Percentiles rank a stretch among this genome's conserved stretches.
These are phyloP conservation scores for Verticillium longisporum DNA, from an alignment of 2,329 filamentous ascomycete genomes.

Conservation along the genomic window DNA sequence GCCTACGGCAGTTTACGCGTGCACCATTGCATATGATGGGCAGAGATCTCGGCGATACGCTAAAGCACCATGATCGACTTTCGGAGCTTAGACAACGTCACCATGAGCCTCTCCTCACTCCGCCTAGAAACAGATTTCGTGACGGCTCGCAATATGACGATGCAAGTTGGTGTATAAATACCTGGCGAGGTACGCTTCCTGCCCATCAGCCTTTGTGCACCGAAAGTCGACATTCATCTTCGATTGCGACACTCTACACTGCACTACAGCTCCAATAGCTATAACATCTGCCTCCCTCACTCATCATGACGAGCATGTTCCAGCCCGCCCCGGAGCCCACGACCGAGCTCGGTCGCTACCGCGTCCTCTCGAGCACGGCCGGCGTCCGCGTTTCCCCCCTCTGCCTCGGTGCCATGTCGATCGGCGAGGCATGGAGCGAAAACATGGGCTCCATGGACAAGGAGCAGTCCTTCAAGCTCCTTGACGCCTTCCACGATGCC, in stretches of 20 bases:
- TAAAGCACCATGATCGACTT: no score
- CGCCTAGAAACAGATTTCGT: no score
- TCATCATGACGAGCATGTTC: background rate
- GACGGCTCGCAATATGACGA: no score
- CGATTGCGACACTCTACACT: background rate
- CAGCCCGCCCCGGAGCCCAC: constrained; percentile 23
- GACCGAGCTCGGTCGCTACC: constrained; percentile 46
- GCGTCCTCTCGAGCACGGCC: constrained; percentile 42
- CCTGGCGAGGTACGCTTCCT: no score
- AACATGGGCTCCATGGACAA: constrained; percentile 48
- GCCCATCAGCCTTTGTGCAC: no score
- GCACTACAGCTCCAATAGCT: background rate
- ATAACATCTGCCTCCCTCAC: background rate
- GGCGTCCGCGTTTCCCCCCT: constrained; percentile 46
- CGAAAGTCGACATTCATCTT: no score
- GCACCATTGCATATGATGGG: no score
- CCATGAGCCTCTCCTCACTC: no score
- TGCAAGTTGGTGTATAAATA: no score
- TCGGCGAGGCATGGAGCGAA: constrained; percentile 36
- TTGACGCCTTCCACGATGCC: constrained; percentile 48
- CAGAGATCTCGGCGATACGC: no score
- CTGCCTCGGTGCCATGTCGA: constrained; percentile 46
- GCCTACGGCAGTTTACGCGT: no score
- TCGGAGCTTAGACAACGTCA: no score
- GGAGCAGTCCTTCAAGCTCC: constrained; percentile 44